These are phyloP conservation scores for Candida tropicalis DNA, from an alignment of 1,139 yeast species.

Conservation along the genomic window DNA sequence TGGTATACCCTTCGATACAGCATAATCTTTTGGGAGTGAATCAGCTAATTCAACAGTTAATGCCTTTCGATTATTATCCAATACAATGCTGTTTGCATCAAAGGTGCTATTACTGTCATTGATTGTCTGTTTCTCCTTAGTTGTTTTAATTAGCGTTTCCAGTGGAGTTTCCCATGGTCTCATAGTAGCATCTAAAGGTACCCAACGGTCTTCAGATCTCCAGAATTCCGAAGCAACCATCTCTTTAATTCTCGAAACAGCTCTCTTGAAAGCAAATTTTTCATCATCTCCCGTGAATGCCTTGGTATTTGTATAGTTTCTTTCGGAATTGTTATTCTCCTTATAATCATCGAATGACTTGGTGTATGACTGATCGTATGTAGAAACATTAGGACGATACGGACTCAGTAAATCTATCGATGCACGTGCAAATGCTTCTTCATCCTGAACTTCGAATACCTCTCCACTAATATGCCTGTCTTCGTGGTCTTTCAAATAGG, in stretches of 20 bases:
- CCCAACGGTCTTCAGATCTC: constrained; percentile 54
- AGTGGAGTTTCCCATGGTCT: constrained; percentile 59
- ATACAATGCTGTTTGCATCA: constrained; percentile 9
- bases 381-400: constrained; percentile 67
- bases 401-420: constrained; percentile 62
- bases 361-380: constrained; percentile 53
- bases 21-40: constrained; percentile 29
- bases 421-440: constrained; percentile 71
- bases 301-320: constrained; percentile 49
- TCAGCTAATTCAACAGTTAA: constrained; percentile 17
- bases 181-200: constrained; percentile 53
- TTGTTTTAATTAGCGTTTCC: background rate
- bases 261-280: constrained; percentile 71
- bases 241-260: constrained; percentile 67
- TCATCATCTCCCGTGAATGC: constrained; percentile 82
- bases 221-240: constrained; percentile 63
- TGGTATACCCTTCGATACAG: constrained; percentile 26
- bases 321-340: constrained; percentile 10
- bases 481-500: constrained; percentile 17
- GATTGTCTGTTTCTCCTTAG: background rate
- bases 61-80: constrained; percentile 14
- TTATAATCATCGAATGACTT: constrained; percentile 36
- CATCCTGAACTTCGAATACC: constrained; percentile 55
- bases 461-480: constrained; percentile 20
- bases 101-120: background rate